Base-by-base conservation (phyloP, 1,284 basidiomycete genomes). In the Heterobasidion annosum region DNA sequence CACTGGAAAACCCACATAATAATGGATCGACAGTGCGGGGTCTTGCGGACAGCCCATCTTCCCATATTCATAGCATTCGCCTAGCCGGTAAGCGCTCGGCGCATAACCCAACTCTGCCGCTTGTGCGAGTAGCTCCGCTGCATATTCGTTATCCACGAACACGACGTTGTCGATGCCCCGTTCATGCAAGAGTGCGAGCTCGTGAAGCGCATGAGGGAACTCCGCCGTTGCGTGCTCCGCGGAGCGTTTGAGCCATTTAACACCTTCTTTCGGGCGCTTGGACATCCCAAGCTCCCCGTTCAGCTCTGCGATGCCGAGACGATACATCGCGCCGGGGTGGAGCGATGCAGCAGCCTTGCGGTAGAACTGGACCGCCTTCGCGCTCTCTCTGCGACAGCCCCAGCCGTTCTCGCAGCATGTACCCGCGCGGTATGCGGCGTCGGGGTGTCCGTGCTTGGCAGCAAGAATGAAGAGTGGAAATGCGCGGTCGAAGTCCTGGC, bases 31-130 rank as follows among this genome's bases (percentile, higher is more conserved):
- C 56, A 99, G 76, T 16, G 97, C 96, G 1, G 94, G 84, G 68
- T 99, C 96, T 67, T 95, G 91, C n/a, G 96, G 96, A 65, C 96
- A 99, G 13, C 93, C 94, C 85, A 98, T 91, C 76, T 94, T 94
- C 44, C 96, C 97, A 71, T 98, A 99, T 74, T 99, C 96, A 70
- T 99, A 99, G 71, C 96, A 98, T 72, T 99, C 96, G 47, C 96
- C 96, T 55, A 99, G 74, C 62, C 94, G 87, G 74, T 96, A 94
- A 47, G 96, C 96, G 64, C 90, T 93, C 2, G 96, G 93, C 7
- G 96, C 93, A 70, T 98, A 98, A 10, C 94, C 94, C 50, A 99
- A 78, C 71, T 99, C 96, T 0, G 91, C 85, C 18, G 94, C 96
- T 68, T 97, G 91, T 0, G 97, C 96, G 43, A 99, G 75, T 12